A percentile compares a stretch with the other conserved stretches of the same genome.
Conservation (phyloP, 768 basidiomycete species). For the Pleurotus pulmonarius region DNA sequence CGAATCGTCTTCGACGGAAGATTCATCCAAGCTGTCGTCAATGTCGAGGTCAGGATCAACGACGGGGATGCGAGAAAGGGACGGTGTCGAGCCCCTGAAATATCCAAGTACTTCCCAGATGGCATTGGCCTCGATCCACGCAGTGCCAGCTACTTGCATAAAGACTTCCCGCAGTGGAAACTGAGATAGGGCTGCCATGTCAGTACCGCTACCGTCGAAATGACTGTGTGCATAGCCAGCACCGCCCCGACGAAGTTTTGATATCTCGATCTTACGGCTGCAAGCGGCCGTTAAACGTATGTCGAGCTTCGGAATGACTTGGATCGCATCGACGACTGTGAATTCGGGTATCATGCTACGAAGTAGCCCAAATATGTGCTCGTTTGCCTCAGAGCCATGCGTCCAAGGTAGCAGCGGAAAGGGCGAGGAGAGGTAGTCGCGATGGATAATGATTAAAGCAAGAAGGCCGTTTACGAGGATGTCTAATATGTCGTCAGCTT, state of each 20-base stretch:
- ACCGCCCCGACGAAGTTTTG: conserved; percentile 10
- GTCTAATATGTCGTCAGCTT: background rate
- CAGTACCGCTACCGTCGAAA: conserved; percentile 14
- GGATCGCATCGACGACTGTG: conserved; percentile 13
- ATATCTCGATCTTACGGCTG: conserved; percentile 13
- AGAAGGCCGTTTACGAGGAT: background rate
- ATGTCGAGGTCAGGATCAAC: background rate
- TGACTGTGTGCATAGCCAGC: conserved; percentile 15
- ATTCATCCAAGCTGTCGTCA: background rate
- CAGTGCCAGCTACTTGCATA: conserved; percentile 3
- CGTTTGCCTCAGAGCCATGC: conserved; percentile 17
- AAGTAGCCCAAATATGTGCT: conserved; percentile 19
- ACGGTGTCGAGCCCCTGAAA: background rate
- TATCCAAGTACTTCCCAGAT: conserved; percentile 13
- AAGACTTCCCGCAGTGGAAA: conserved; percentile 19
- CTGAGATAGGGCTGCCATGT: conserved; percentile 12
- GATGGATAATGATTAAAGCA: background rate
- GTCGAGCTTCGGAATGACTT: conserved; percentile 15
- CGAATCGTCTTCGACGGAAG: no score
- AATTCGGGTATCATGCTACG: conserved; percentile 13
- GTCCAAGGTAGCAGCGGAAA: conserved; percentile 21
- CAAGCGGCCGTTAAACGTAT: conserved; percentile 9
- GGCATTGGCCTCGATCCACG: conserved; percentile 14
- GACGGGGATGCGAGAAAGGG: background rate
- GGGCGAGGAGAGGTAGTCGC: background rate